Percentiles rank a stretch among this genome's conserved stretches.
Conservation (phyloP, 805 yeast genomes). For the Candida endomychidarum region DNA sequence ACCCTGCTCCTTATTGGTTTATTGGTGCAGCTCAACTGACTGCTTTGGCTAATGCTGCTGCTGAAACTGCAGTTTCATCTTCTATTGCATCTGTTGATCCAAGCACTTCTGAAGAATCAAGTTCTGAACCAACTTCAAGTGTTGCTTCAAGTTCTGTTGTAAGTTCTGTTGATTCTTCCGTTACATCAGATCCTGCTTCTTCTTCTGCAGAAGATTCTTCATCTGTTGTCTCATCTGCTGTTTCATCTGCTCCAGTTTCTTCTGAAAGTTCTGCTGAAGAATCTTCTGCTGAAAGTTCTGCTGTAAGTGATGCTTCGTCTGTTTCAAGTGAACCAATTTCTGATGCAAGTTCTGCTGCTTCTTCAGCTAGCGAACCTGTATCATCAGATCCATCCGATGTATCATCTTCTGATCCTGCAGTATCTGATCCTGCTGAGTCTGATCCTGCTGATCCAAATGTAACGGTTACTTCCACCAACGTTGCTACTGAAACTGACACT, state of each 20-base stretch:
- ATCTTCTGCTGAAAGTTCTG: slow-evolving; percentile 3
- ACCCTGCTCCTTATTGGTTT: slow-evolving; percentile 36
- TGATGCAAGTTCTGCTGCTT: slow-evolving; percentile 8
- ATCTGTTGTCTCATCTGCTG: neutral
- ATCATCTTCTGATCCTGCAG: neutral
- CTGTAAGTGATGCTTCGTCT: slow-evolving; percentile 3
- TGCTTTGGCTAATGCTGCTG: slow-evolving; percentile 27
- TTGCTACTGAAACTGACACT: slow-evolving; percentile 7
- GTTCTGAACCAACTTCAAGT: too few species aligned
- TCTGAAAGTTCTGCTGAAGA: neutral
- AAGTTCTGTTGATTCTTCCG: slow-evolving; percentile 29
- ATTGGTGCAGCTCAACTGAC: slow-evolving; percentile 31
- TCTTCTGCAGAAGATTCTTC: neutral
- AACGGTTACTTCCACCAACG: neutral
- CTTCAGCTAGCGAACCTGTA: neutral
- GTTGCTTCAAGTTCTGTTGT: too few species aligned
- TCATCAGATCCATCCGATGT: neutral
- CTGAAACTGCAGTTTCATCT: slow-evolving; percentile 10
- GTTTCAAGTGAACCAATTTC: slow-evolving; percentile 1
- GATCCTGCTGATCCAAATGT: neutral
- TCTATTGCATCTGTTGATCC: neutral
- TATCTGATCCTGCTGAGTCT: neutral
- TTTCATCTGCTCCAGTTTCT: neutral
- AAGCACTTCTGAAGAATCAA: neutral
- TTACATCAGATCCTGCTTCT: slow-evolving; percentile 1